Base-by-base conservation (phyloP, 192 early-diverging fungal genomes). In the Fimicolochytrium jonesii region DNA sequence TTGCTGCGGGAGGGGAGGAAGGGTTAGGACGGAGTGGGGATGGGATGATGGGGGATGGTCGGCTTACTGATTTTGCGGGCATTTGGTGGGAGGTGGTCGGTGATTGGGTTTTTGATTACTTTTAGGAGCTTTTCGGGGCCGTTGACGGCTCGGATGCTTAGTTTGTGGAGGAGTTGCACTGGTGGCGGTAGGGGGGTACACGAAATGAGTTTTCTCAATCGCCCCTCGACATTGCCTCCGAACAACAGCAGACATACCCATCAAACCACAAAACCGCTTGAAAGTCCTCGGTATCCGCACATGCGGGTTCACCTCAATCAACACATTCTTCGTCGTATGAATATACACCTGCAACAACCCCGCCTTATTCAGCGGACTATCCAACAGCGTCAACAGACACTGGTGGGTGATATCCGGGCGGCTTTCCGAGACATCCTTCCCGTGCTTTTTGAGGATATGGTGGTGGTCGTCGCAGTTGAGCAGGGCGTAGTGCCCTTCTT, bases 211-310 rank as follows among this genome's bases (percentile, higher is more conserved):
- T n/a, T n/a, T n/a, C n/a, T n/a, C n/a, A n/a, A n/a, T n/a, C n/a
- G n/a, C n/a, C n/a, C n/a, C n/a, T n/a, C n/a, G n/a, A n/a, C n/a
- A n/a, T n/a, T n/a, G n/a, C n/a, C n/a, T n/a, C 4, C 43, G 15
- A 67, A 23, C 33, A 18, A 26, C 30, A 52, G 39, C 34, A 17
- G 11, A 59, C 74, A 55, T 77, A 90, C 89, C 88, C 95, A 98
- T 97, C 50, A 98, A 73, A 18, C 95, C 97, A 58, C 91, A 89
- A 75, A 99, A 99, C 56, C 97, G 86, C 81, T 98, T 99, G 66
- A 95, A 99, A 7, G 97, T 99, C 72, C 97, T 84, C n/a, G 97
- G 97, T 69, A 99, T 99, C 63, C 97, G 87, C 49, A 97, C 90
- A 56, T 94, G 90, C 36, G 97, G 97, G 69, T 92, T 94, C 36